Conservation (phyloP, 176 grass and related monocot species). For the Bonia amplexicaulis region DNA sequence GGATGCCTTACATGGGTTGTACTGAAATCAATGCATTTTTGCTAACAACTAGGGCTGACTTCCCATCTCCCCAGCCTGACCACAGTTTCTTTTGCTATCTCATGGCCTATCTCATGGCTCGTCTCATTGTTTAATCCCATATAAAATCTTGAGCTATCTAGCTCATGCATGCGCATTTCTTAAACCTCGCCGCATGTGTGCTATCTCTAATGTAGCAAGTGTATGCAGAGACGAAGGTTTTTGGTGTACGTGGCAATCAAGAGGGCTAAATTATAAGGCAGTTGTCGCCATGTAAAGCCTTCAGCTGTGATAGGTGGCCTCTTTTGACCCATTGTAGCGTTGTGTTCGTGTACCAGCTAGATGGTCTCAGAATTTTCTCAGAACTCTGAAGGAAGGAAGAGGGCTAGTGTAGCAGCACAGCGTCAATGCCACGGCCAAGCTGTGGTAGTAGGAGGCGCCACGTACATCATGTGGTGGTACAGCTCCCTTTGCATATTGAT, state of each 20-base stretch:
- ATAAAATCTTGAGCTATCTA: conserved; percentile 14
- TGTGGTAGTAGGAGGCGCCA: too few relatives aligned
- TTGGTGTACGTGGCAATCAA: conserved; percentile 40
- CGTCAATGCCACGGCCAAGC: background rate
- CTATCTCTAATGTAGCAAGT: background rate
- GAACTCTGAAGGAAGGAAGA: background rate
- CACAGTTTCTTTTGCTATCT: conserved; percentile 6
- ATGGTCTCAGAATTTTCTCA: background rate
- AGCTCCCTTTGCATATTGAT: background rate
- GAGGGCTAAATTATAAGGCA: conserved; percentile 4
- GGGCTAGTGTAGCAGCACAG: background rate
- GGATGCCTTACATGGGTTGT: background rate
- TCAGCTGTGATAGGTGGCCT: background rate
- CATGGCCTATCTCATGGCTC: background rate
- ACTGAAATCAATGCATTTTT: conserved; percentile 36
- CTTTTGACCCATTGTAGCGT: background rate
- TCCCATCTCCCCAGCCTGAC: conserved; percentile 23
- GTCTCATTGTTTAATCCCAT: conserved; percentile 16
- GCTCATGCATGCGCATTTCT: conserved; percentile 4
- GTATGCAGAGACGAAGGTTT: conserved; percentile 24
- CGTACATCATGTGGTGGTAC: too few relatives aligned
- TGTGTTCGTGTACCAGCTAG: background rate
- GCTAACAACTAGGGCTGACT: conserved; percentile 45
- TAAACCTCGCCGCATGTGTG: conserved; percentile 10
- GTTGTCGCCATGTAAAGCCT: conserved; percentile 19